A percentile compares a stretch with the other conserved stretches of the same genome.
Evolutionary conservation across 83 land plant species (phyloP).

Genomic region (Thuja plicata): DNA sequence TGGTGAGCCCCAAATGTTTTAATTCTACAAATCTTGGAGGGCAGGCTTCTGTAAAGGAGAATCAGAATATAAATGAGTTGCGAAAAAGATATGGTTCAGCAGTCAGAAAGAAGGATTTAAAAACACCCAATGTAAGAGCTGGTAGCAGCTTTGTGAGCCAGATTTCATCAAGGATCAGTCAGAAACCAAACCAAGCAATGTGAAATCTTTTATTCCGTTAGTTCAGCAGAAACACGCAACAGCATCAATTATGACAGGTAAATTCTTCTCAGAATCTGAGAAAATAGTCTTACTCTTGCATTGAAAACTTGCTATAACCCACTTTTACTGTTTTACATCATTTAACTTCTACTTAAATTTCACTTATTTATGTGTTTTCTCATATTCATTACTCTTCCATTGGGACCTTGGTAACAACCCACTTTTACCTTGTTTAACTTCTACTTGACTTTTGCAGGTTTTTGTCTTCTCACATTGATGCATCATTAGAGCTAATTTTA

Average conservation of each 20-base stretch:
- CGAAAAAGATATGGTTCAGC: background rate
- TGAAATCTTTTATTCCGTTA: constrained; percentile 61
- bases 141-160: constrained; percentile 22
- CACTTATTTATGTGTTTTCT: too few species aligned
- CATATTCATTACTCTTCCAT: too few species aligned
- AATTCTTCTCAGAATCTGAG: background rate
- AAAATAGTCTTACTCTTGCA: background rate
- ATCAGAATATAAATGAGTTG: constrained; percentile 3
- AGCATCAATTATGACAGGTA: constrained; percentile 38
- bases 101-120: background rate
- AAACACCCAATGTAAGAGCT: background rate
- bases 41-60: background rate
- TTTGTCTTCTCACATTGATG: background rate
- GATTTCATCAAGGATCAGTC: constrained; percentile 17
- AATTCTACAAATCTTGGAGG: background rate
- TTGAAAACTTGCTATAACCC: background rate
- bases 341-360: too few species aligned
- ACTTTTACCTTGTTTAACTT: too few species aligned
- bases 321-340: background rate
- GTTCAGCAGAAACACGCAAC: constrained; percentile 49
- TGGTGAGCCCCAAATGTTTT: background rate
- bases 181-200: constrained; percentile 38
- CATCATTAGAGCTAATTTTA: background rate
- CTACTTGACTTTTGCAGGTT: too few species aligned
- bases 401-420: too few species aligned